Base-by-base conservation (phyloP, 176 grass and related monocot species). In the Leersia perrieri region DNA sequence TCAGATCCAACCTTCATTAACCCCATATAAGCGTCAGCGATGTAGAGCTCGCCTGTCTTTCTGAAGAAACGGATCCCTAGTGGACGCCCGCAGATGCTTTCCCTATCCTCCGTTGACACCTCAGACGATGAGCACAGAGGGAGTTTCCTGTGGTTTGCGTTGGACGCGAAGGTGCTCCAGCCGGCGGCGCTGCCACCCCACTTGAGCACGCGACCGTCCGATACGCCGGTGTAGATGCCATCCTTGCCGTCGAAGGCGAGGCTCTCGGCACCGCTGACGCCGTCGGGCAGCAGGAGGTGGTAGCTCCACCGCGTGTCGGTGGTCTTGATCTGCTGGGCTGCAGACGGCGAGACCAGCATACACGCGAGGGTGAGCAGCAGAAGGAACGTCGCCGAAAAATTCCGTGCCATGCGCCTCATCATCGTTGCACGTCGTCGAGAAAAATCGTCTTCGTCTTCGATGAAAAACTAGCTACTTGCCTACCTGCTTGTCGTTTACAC, bases 1-100 rank as follows among this genome's bases (percentile, higher is more conserved):
- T 60, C 28, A 2, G 76, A 47, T 3, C 83, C 80, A 14, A 87
- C 92, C 22, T 77, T 75, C 75, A 91, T 70, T 0, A 91, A 64
- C 31, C 92, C 92, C 20, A 44, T 5, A 76, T 94, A 91, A 0
- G 92, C 92, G 33, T 94, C 89, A 12, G 86, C 89, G 49, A 94
- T 83, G 86, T 89, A 94, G 22, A 94, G 80, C 41, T 87, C 64
- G 69, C 89, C 80, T 15, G 89, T 84, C 14, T 84, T 85, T 22
- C 58, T 74, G 51, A 89, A 58, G 26, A 91, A 91, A 32, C 85
- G 80, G 28, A 91, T 3, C 2, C 89, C 89, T 25, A 94, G 29
- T 3, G 83, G 86, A 1, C 92, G 79, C 1, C 92, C 83, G n/a
- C 92, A 94, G 7, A 51, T 81, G 76, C 80, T 94, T 80, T 89